Evolutionary conservation across 1,139 yeast species (phyloP).

Genomic region (Citeromyces siamensis): DNA sequence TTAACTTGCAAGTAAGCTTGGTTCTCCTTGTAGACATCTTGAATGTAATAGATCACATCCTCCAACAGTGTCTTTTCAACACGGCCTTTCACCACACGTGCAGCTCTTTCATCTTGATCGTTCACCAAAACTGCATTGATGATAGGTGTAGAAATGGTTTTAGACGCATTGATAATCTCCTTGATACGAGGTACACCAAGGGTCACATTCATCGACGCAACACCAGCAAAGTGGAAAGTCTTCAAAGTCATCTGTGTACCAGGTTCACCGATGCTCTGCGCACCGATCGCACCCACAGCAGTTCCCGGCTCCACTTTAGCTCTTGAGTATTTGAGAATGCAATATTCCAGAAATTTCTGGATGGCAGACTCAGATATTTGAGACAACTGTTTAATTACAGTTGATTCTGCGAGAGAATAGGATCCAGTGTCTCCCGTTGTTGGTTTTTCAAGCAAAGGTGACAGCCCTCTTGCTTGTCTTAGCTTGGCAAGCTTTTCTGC

Average conservation of each 20-base stretch:
- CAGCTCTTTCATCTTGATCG: slow-evolving; percentile 92
- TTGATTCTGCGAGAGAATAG: slow-evolving; percentile 20
- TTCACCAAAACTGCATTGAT: slow-evolving; percentile 91
- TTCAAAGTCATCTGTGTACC: slow-evolving; percentile 99
- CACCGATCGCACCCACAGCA: slow-evolving; percentile 99
- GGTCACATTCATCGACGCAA: slow-evolving; percentile 97
- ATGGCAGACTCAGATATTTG: slow-evolving; percentile 57
- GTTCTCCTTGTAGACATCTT: slow-evolving; percentile 82
- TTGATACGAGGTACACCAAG: slow-evolving; percentile 99
- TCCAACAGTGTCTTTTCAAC: slow-evolving; percentile 83
- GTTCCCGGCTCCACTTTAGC: slow-evolving; percentile 99
- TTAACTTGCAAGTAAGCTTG: slow-evolving; percentile 73
- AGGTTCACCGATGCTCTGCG: slow-evolving; percentile 98
- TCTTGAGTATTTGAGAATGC: slow-evolving; percentile 71
- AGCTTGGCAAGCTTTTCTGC: slow-evolving; percentile 43
- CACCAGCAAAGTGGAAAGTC: slow-evolving; percentile 99
- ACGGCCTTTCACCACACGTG: slow-evolving; percentile 96
- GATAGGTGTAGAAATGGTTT: slow-evolving; percentile 91
- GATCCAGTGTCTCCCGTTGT: slow-evolving; percentile 33
- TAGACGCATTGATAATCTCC: slow-evolving; percentile 96
- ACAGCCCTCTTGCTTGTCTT: slow-evolving; percentile 39
- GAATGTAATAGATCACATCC: slow-evolving; percentile 82
- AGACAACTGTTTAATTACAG: slow-evolving; percentile 59
- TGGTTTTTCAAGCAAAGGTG: slow-evolving; percentile 31
- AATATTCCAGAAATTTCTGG: slow-evolving; percentile 57